Conservation (phyloP, 257 asterid species). For the Przewalskia tangutica region DNA sequence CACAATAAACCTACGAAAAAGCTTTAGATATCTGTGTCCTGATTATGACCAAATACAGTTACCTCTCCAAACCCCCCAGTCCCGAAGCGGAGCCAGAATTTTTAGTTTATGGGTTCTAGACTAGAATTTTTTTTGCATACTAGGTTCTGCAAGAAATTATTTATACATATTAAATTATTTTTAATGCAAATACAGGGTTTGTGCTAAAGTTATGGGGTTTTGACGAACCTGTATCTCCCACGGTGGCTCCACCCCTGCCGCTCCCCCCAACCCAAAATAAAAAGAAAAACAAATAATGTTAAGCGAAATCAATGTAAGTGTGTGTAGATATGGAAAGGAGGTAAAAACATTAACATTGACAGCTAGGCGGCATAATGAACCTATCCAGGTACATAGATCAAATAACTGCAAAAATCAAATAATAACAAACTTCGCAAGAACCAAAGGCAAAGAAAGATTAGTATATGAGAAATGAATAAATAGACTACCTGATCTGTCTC, state of each 20-base stretch:
- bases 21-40: not conserved
- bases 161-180: no score
- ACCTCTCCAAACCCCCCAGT: not conserved
- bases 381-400: not conserved
- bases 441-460: not conserved
- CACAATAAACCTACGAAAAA: not conserved
- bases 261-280: not conserved
- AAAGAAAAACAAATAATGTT: no score
- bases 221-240: no score
- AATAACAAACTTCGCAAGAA: not conserved
- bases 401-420: not conserved
- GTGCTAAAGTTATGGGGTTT: no score
- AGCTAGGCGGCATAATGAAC: not conserved
- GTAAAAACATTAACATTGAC: no score
- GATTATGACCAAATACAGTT: not conserved
- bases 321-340: no score
- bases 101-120: no score
- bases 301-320: no score
- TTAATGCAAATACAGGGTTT: no score
- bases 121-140: no score
- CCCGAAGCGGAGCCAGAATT: no score
- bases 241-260: not conserved
- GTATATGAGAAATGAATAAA: not conserved
- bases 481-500: conserved; percentile 62
- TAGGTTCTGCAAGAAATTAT: no score